These are phyloP conservation scores for Cephaloascus fragrans DNA, from an alignment of 805 yeast species.

Conservation along the genomic window DNA sequence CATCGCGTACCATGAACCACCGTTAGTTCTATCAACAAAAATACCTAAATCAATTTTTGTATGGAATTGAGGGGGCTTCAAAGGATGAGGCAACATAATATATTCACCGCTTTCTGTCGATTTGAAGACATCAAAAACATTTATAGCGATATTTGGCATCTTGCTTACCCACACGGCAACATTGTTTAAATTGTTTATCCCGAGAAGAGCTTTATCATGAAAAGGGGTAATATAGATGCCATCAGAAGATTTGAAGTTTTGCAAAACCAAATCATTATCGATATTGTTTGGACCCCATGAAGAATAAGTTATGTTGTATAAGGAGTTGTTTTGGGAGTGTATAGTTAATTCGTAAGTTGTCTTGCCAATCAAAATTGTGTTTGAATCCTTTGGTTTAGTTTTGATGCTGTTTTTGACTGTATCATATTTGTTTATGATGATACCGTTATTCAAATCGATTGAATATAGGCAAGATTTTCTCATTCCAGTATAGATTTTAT, in stretches of 20 bases:
- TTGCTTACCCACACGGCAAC: conserved; percentile 74
- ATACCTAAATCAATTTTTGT: conserved; percentile 36
- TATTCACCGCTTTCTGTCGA: conserved; percentile 19
- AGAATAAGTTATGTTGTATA: conserved; percentile 82
- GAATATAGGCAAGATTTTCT: conserved; percentile 68
- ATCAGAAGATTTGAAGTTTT: conserved; percentile 52
- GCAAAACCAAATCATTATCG: conserved; percentile 46
- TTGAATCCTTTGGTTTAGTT: conserved; percentile 4
- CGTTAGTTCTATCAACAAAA: conserved; percentile 53
- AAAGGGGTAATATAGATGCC: conserved; percentile 75
- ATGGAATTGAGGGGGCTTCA: conserved; percentile 27
- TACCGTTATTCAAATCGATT: conserved; percentile 67
- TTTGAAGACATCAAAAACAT: conserved; percentile 67
- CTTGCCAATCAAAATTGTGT: conserved; percentile 52
- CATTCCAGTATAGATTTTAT: conserved; percentile 82
- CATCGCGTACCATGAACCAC: conserved; percentile 79
- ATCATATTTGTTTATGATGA: conserved; percentile 62
- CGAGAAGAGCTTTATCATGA: conserved; percentile 70
- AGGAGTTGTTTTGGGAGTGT: conserved; percentile 58
- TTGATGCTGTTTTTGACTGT: conserved; percentile 22
- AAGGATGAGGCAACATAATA: conserved; percentile 62
- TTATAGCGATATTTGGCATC: conserved; percentile 62
- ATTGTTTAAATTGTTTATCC: conserved; percentile 58
- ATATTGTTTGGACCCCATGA: conserved; percentile 90
- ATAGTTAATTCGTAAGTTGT: conserved; percentile 67